phyloP scores from a whole-genome alignment of 2,329 filamentous ascomycete species.

The Akanthomyces lecanii region DNA sequence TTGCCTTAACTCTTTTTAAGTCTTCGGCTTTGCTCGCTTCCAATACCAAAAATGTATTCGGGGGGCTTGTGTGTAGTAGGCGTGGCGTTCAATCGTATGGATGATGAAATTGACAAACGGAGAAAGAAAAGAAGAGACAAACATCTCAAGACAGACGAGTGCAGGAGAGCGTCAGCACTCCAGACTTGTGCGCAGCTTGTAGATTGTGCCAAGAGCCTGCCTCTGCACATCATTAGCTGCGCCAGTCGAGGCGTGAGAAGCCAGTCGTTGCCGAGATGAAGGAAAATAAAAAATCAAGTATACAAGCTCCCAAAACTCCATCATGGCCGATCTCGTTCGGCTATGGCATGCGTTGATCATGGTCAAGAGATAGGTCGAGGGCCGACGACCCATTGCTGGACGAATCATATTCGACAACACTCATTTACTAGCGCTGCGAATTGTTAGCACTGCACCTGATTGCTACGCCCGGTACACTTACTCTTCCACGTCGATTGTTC shows the following conservation, averaged over 20 bases:
- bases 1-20: neutral
- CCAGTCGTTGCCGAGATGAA: neutral
- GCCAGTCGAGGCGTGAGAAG: neutral
- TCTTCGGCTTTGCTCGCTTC: neutral
- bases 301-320: slow-evolving; percentile 17
- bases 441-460: slow-evolving; percentile 17
- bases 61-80: neutral
- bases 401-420: neutral
- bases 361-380: slow-evolving; percentile 6
- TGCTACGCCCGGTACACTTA: slow-evolving; percentile 35
- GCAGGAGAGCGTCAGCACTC: neutral
- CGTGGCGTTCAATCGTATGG: slow-evolving; percentile 16
- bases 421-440: slow-evolving; percentile 5
- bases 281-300: neutral
- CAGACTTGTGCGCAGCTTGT: neutral
- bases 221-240: neutral
- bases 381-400: neutral
- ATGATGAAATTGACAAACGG: neutral
- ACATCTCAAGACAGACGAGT: neutral
- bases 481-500: slow-evolving; percentile 55
- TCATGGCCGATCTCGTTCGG: slow-evolving; percentile 11
- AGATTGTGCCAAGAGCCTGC: slow-evolving; percentile 10
- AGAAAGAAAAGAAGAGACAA: neutral
- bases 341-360: slow-evolving; percentile 17
- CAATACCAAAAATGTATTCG: neutral